Base-by-base conservation (phyloP, 2,329 filamentous ascomycete species). In the Aureobasidium namibiae region DNA sequence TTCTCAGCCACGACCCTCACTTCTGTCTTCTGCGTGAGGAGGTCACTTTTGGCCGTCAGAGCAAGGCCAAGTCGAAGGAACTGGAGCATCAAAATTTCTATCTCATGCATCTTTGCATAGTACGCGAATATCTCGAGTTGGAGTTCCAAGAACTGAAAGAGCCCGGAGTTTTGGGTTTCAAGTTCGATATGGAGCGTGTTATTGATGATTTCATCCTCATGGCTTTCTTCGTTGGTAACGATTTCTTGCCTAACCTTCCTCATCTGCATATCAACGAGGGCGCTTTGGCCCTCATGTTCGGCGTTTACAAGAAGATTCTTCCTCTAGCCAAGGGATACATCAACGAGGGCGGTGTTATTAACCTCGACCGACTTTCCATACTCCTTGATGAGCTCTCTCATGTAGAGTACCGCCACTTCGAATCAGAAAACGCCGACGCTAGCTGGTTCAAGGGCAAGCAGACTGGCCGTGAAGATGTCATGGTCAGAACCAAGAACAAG, bases 181-280 rank as follows among this genome's bases (percentile, higher is more conserved):
- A 84, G 50, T 99, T 95, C 70, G 89, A 99, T 70, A 87, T 99
- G 81, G 94, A 99, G 78, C 85, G 88, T 64, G 85, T 99, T 69
- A 97, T 99, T 76, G 94, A 99, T 72, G 94, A 99, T 78, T 99
- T 99, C 74, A 97, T 99, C 71, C 83, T 99, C 62, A 96, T 99
- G 91, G 92, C 92, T 49, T 99, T 99, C 78, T 99, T 99, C 73
- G 90, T 99, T 68, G 94, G 94, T 71, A 99, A 99, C 74, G 94
- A 99, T 82, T 99, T 99, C 77, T 82, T 99, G 73, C 94, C 94
- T 3, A 96, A 99, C 74, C 80, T 99, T 61, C 95, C 95, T 5
- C 90, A 95, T 69, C 76, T 99, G 64, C 94, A 99, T 74, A 99
- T 99, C 75, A 99, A 99, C 74, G 95, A 99, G 74, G 95, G 94